Base-by-base conservation (phyloP, 371 early-diverging fungal genomes). In the Rhizomucor miehei region DNA sequence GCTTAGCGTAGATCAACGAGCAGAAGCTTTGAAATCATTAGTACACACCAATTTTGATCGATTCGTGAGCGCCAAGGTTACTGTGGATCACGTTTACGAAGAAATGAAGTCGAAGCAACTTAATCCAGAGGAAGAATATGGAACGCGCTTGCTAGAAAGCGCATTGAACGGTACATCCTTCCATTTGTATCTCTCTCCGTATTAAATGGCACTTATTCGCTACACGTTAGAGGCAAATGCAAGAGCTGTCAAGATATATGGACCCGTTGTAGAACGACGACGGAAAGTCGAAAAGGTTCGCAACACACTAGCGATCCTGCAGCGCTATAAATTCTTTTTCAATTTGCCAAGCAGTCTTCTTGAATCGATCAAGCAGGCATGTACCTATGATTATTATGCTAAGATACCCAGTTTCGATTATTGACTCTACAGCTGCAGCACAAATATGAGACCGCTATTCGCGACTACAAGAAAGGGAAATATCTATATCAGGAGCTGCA, bases 1-100 rank as follows among this genome's bases (percentile, higher is more conserved):
- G 44, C 67, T 63, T 48, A 80, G 89, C 1, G 89, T 94, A 14
- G 87, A 89, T 35, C 87, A 92, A 63, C 76, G 92, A n/a, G 82
- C 88, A 1, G 94, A 93, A 54, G 87, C 90, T 0, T 79, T 94
- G 25, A 93, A 91, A 57, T 82, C 81, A 24, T 68, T 96, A 14
- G 98, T 98, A 25, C 92, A 95, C 67, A 87, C 87, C 56, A 91
- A 97, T 60, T 98, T 98, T 79, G 94, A 95, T 60, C 89, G 94
- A 40, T 98, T 98, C 66, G 96, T 98, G 11, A 88, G 83, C 46
- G 97, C 98, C 16, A 96, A 95, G 73, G 89, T 84, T 56, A 93
- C 94, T 0, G 94, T 98, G 44, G 98, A 98, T 59, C 86, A 90
- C 40, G 86, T 95, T 14, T 95, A 95, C 65, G 86, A 89, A 3